phyloP scores from a whole-genome alignment of 1,284 basidiomycete species.

The Ganoderma lingzhi region DNA sequence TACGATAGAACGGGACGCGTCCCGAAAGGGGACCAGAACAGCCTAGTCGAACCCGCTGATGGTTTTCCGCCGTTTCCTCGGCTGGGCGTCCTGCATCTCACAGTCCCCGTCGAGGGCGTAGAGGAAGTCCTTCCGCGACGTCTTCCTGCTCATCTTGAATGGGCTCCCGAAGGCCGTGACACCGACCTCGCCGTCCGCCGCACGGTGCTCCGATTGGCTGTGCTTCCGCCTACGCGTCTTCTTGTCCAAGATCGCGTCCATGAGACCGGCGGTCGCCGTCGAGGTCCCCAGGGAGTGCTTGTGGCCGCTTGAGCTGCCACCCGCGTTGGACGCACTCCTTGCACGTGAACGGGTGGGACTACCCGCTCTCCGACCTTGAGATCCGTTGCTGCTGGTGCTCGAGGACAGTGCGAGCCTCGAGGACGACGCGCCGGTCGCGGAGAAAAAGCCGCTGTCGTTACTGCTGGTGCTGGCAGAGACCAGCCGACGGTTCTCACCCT shows the following conservation, averaged over 20 bases:
- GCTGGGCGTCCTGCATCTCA: slow-evolving; percentile 32
- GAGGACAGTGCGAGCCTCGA: neutral
- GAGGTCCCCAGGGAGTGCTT: slow-evolving; percentile 16
- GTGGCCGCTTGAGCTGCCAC: slow-evolving; percentile 25
- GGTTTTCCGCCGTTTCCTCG: slow-evolving; percentile 41
- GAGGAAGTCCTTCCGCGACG: slow-evolving; percentile 35
- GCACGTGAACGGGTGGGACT: slow-evolving; percentile 21
- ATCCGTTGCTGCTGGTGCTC: neutral
- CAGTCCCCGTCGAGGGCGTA: slow-evolving; percentile 37
- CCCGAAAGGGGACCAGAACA: neutral
- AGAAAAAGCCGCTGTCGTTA: slow-evolving; percentile 10
- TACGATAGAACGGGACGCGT: neutral
- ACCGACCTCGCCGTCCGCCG: slow-evolving; percentile 27
- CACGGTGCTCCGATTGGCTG: slow-evolving; percentile 23
- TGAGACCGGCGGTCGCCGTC: slow-evolving; percentile 31
- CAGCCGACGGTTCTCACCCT: slow-evolving; percentile 1
- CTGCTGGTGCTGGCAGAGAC: slow-evolving; percentile 14
- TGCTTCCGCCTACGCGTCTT: slow-evolving; percentile 29
- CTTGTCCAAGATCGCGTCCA: slow-evolving; percentile 40
- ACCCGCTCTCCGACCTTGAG: slow-evolving; percentile 13
- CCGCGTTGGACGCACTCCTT: slow-evolving; percentile 23
- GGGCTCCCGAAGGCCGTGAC: slow-evolving; percentile 29
- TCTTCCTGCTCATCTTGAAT: slow-evolving; percentile 37
- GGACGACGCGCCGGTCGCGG: neutral
- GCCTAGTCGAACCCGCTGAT: slow-evolving; percentile 33